phyloP scores from a whole-genome alignment of 1,284 basidiomycete species.

The Ceratobasidium sp. region DNA sequence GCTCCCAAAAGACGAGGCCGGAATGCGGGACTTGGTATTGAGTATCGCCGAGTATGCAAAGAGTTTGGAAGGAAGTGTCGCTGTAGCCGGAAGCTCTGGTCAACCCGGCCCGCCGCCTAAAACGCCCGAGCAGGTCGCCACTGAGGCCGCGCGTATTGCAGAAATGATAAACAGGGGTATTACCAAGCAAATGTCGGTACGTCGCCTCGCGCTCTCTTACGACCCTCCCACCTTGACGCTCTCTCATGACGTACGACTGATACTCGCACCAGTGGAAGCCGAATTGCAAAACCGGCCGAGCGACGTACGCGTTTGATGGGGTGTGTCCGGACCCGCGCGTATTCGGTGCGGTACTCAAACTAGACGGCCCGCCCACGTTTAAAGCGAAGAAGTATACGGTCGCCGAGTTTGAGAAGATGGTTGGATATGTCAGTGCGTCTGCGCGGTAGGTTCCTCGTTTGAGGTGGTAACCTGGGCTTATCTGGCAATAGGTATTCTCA shows the following conservation, averaged over 20 bases:
- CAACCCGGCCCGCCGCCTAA: conserved; percentile 57
- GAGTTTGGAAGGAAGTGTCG: conserved; percentile 59
- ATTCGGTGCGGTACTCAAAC: conserved; percentile 64
- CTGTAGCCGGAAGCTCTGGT: conserved; percentile 46
- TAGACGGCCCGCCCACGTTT: conserved; percentile 65
- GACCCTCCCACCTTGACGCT: too few relatives aligned
- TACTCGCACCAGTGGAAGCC: conserved; percentile 64
- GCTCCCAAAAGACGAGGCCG: neutral
- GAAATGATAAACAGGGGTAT: conserved; percentile 66
- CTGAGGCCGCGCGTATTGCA: conserved; percentile 64
- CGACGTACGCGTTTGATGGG: conserved; percentile 69
- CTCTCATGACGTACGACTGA: neutral
- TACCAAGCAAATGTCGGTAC: conserved; percentile 67
- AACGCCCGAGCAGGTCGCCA: conserved; percentile 61
- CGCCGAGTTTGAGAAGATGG: conserved; percentile 61
- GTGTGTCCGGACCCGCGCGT: conserved; percentile 67
- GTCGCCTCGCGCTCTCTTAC: conserved; percentile 49
- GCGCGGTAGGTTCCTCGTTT: conserved; percentile 44
- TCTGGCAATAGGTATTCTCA: conserved; percentile 58
- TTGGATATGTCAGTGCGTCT: conserved; percentile 55
- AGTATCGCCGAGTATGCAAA: conserved; percentile 63
- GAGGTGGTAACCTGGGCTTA: neutral
- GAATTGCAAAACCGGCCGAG: conserved; percentile 64
- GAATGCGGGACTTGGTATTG: neutral
- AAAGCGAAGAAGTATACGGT: conserved; percentile 67